These are phyloP conservation scores for Russula foetens DNA, from an alignment of 768 basidiomycete genomes.

Conservation along the genomic window DNA sequence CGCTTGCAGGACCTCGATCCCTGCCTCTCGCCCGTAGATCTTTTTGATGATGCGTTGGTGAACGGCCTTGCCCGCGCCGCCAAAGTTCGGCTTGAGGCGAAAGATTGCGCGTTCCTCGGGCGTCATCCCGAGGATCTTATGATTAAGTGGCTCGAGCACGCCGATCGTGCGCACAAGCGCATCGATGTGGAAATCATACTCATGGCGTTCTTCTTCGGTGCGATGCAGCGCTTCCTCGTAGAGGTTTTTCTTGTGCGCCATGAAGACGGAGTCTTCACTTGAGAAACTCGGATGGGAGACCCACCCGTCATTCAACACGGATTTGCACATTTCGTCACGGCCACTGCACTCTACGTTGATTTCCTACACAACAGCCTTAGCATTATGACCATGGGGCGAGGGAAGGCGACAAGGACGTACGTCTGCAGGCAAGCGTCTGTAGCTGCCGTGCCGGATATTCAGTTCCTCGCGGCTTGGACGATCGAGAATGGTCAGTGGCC, in stretches of 20 bases:
- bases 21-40: conserved; percentile 85
- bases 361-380: conserved; percentile 45
- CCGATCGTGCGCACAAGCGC: conserved; percentile 87
- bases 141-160: conserved; percentile 84
- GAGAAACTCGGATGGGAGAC: conserved; percentile 95
- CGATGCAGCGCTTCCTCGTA: conserved; percentile 97
- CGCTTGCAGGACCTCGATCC: conserved; percentile 71
- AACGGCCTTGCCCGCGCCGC: conserved; percentile 76
- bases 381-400: conserved; percentile 3
- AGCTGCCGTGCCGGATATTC: conserved; percentile 77
- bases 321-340: conserved; percentile 93
- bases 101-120: conserved; percentile 73
- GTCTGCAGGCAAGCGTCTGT: conserved; percentile 69
- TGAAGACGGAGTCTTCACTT: conserved; percentile 87
- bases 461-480: conserved; percentile 55
- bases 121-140: conserved; percentile 73
- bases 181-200: conserved; percentile 98
- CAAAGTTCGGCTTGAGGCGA: conserved; percentile 84
- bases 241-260: conserved; percentile 87
- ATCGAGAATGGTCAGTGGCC: conserved; percentile 26
- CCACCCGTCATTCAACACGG: conserved; percentile 97
- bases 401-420: conserved; percentile 41
- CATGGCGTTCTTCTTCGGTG: conserved; percentile 95
- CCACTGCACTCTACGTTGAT: conserved; percentile 85
- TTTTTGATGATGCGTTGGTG: conserved; percentile 95